Percentiles rank a stretch among this genome's conserved stretches.
These are phyloP conservation scores for Hirsutella thompsonii DNA, from an alignment of 2,329 filamentous ascomycete genomes.

Conservation along the genomic window DNA sequence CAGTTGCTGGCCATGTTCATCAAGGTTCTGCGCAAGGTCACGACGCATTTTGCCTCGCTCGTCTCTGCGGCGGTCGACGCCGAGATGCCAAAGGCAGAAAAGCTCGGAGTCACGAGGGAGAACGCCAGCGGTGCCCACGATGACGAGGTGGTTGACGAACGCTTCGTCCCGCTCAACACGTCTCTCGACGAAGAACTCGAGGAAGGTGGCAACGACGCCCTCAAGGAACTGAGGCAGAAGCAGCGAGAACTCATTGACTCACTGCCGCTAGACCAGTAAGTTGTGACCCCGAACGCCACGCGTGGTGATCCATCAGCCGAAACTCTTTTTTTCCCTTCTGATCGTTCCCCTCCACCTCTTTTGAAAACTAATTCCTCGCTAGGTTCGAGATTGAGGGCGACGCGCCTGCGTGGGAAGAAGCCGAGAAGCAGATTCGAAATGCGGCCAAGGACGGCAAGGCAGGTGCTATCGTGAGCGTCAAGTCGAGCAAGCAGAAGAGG, in stretches of 20 bases:
- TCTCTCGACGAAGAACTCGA: conserved; percentile 71
- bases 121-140: conserved; percentile 54
- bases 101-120: conserved; percentile 43
- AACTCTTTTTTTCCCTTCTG: no score
- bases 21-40: conserved; percentile 85
- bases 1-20: conserved; percentile 95
- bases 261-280: conserved; percentile 63
- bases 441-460: conserved; percentile 41
- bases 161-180: conserved; percentile 57
- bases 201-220: conserved; percentile 67
- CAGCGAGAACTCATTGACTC: conserved; percentile 84
- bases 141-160: conserved; percentile 51
- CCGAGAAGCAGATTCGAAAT: conserved; percentile 61
- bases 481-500: conserved; percentile 62
- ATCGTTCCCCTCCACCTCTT: no score
- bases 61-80: conserved; percentile 62
- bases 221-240: conserved; percentile 60
- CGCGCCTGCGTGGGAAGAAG: conserved; percentile 50
- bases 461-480: conserved; percentile 64
- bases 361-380: no score
- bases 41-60: conserved; percentile 61
- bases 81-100: conserved; percentile 45
- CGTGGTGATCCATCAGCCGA: no score
- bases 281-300: neutral
- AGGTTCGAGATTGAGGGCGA: conserved; percentile 55